A percentile compares a stretch with the other conserved stretches of the same genome.
These are phyloP conservation scores for Fusarium floridanum DNA, from an alignment of 2,329 filamentous ascomycete genomes.

Conservation along the genomic window DNA sequence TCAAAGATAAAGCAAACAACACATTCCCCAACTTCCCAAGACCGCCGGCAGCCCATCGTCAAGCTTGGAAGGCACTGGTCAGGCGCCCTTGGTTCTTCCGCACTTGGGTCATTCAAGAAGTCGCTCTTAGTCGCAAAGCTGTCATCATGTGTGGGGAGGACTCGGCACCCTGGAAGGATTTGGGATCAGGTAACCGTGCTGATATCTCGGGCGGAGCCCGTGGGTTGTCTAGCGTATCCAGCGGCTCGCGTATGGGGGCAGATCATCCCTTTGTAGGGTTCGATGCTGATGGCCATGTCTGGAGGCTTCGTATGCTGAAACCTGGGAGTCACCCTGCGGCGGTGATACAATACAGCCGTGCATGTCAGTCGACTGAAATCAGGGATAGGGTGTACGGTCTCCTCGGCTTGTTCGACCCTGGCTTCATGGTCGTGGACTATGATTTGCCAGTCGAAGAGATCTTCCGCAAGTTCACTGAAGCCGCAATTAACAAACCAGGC, in stretches of 20 bases:
- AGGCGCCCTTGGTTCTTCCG: slow-evolving; percentile 30
- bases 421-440: slow-evolving; percentile 7
- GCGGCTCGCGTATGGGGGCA: background rate
- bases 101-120: slow-evolving; percentile 28
- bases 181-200: background rate
- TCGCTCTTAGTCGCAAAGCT: slow-evolving; percentile 10
- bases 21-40: background rate
- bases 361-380: slow-evolving; percentile 17
- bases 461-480: slow-evolving; percentile 18
- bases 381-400: slow-evolving; percentile 24
- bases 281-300: slow-evolving; percentile 8
- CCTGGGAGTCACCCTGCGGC: slow-evolving; percentile 7
- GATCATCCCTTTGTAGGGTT: slow-evolving; percentile 15
- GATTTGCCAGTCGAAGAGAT: slow-evolving; percentile 1
- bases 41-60: background rate
- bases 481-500: background rate
- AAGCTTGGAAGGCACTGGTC: slow-evolving; percentile 9
- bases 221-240: background rate
- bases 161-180: background rate
- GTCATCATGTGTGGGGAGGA: slow-evolving; percentile 22
- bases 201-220: slow-evolving; percentile 14
- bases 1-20: background rate
- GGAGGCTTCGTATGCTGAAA: background rate
- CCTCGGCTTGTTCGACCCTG: slow-evolving; percentile 15
- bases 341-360: slow-evolving; percentile 15